These are phyloP conservation scores for Tricholoma sp. DNA, from an alignment of 768 basidiomycete genomes.

Conservation along the genomic window DNA sequence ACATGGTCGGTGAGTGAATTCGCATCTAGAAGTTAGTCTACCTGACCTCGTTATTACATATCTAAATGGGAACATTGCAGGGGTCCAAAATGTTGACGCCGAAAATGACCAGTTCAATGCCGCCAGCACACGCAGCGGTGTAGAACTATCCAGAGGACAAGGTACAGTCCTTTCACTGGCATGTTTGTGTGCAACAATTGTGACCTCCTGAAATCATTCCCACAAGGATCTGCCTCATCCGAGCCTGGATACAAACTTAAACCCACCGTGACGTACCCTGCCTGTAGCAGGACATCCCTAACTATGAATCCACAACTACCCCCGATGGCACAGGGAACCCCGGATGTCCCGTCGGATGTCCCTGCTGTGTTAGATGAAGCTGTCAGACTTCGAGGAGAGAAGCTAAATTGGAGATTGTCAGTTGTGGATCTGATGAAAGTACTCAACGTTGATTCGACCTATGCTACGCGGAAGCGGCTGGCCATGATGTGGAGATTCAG, in stretches of 20 bases:
- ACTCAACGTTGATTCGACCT: not conserved
- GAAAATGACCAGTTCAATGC: not conserved
- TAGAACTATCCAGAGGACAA: not conserved
- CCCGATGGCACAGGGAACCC: too few species aligned
- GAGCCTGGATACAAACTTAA: not conserved
- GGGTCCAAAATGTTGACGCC: not conserved
- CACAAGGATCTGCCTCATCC: not conserved
- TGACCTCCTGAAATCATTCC: too few species aligned
- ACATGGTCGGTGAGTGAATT: not conserved
- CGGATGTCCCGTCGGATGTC: too few species aligned
- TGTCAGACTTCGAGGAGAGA: not conserved
- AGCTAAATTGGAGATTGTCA: not conserved
- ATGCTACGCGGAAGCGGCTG: not conserved
- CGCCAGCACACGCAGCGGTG: not conserved
- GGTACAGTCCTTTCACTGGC: not conserved
- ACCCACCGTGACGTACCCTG: too few species aligned
- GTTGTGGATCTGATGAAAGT: not conserved
- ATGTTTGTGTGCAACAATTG: too few species aligned
- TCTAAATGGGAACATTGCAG: not conserved
- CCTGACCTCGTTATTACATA: not conserved
- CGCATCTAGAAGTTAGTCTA: too few species aligned
- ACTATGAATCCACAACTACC: not conserved
- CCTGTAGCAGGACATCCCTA: not conserved
- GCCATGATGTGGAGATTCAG: not conserved
- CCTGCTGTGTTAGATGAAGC: not conserved